Conservation (phyloP, 2,329 filamentous ascomycete species). For the Sphaerulina musiva region DNA sequence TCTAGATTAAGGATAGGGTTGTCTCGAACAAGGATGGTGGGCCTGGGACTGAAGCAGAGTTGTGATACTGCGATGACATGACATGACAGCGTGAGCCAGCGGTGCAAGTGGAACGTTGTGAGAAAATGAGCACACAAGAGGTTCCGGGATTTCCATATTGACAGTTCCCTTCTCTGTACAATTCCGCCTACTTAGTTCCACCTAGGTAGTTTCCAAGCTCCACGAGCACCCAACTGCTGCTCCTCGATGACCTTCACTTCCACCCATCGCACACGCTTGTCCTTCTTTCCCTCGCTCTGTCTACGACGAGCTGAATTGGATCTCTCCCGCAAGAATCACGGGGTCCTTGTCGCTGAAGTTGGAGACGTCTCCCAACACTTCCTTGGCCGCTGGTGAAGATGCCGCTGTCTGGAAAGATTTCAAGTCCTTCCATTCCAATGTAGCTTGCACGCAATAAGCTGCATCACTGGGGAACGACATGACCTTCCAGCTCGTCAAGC, state of each 20-base stretch:
- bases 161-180: too few relatives aligned
- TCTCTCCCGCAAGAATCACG: slow-evolving; percentile 28
- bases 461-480: slow-evolving; percentile 29
- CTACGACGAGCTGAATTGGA: slow-evolving; percentile 17
- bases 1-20: slow-evolving; percentile 30
- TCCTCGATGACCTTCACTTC: too few relatives aligned
- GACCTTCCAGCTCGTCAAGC: slow-evolving; percentile 32
- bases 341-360: slow-evolving; percentile 36
- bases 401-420: slow-evolving; percentile 28
- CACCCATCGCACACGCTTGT: background rate
- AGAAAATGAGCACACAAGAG: too few relatives aligned
- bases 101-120: too few relatives aligned
- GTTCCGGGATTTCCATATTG: too few relatives aligned
- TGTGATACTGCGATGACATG: background rate
- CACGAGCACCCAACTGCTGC: too few relatives aligned
- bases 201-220: background rate
- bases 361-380: slow-evolving; percentile 30
- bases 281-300: background rate
- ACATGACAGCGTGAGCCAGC: too few relatives aligned
- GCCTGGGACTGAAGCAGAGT: background rate
- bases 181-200: background rate
- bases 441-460: slow-evolving; percentile 32
- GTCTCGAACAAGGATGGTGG: slow-evolving; percentile 15
- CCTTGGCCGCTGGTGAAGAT: slow-evolving; percentile 19
- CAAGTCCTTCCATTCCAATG: slow-evolving; percentile 29